Conservation (phyloP, 352 stramenopile genomes). For the Phytophthora agathidicida region DNA sequence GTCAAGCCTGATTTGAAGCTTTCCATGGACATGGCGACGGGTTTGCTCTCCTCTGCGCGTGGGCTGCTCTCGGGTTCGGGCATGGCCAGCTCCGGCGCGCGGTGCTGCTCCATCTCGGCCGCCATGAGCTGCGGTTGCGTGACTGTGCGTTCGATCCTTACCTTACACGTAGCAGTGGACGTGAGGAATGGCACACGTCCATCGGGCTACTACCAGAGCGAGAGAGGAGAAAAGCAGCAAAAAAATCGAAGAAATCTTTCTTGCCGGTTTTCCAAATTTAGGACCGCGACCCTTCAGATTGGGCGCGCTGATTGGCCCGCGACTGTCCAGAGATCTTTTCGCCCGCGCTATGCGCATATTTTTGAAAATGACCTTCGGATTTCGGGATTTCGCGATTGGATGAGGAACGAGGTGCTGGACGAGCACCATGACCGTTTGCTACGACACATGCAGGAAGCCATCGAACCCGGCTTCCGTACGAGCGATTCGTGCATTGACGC, state of each 20-base stretch:
- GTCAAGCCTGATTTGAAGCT: slow-evolving; percentile 3
- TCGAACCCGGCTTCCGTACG: no score
- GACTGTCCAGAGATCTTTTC: slow-evolving; percentile 15
- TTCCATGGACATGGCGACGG: slow-evolving; percentile 1
- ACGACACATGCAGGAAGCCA: no score
- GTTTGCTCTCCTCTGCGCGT: slow-evolving; percentile 19
- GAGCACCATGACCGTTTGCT: no score
- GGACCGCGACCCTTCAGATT: slow-evolving; percentile 14
- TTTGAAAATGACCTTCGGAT: slow-evolving; percentile 22
- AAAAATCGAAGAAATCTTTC: slow-evolving; percentile 52
- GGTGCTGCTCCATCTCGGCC: slow-evolving; percentile 38
- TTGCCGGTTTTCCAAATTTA: slow-evolving; percentile 23
- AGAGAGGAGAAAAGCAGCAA: slow-evolving; percentile 9
- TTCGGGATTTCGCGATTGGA: slow-evolving; percentile 14
- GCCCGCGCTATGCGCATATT: slow-evolving; percentile 15
- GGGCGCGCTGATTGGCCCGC: slow-evolving; percentile 14
- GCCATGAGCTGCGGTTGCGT: slow-evolving; percentile 15
- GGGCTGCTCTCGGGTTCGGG: slow-evolving; percentile 27
- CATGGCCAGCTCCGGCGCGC: slow-evolving; percentile 29
- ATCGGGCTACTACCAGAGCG: slow-evolving; percentile 9
- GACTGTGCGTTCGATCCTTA: slow-evolving; percentile 4
- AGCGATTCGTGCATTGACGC: no score
- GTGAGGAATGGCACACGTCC: slow-evolving; percentile 34
- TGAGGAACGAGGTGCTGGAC: no score
- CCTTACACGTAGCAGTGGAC: slow-evolving; percentile 11